phyloP scores from a whole-genome alignment of 495 filamentous ascomycete genomes.

The Antarctomyces pellizariae region DNA sequence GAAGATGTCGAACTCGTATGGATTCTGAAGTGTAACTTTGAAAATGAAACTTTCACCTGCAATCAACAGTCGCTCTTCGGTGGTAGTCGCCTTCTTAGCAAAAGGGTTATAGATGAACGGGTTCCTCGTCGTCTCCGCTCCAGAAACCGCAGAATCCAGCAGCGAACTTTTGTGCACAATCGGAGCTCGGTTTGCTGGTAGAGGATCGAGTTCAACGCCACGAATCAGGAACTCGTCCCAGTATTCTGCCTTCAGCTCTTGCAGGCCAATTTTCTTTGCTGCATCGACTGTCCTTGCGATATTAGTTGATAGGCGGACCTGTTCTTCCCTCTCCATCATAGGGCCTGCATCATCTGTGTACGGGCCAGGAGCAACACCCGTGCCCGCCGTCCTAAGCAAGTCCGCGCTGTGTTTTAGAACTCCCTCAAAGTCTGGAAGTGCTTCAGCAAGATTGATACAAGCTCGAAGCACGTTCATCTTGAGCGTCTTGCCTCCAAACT shows the following conservation, averaged over 20 bases:
- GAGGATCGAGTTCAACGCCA: constrained; percentile 40
- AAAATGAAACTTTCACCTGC: constrained; percentile 56
- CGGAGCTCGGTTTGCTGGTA: constrained; percentile 26
- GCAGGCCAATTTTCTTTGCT: constrained; percentile 45
- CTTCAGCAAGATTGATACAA: constrained; percentile 81
- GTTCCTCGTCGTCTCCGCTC: constrained; percentile 28
- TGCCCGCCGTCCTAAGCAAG: constrained; percentile 57
- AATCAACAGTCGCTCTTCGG: constrained; percentile 43
- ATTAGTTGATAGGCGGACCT: constrained; percentile 54
- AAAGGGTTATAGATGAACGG: constrained; percentile 92
- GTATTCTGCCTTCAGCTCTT: constrained; percentile 53
- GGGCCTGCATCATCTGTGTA: constrained; percentile 34
- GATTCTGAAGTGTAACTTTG: constrained; percentile 69
- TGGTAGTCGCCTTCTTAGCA: constrained; percentile 35
- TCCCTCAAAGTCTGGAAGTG: constrained; percentile 74
- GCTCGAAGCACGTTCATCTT: constrained; percentile 67
- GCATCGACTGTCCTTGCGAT: constrained; percentile 63
- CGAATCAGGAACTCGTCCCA: constrained; percentile 93
- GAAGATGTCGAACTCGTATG: constrained; percentile 77
- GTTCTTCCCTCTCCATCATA: constrained; percentile 55
- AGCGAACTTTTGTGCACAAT: constrained; percentile 49
- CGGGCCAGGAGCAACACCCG: constrained; percentile 48
- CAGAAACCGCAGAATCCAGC: constrained; percentile 34
- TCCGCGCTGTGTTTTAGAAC: constrained; percentile 70
- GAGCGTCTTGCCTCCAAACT: constrained; percentile 40